These are phyloP conservation scores for Liquidambar formosana DNA, from an alignment of 164 flowering plant species.

Conservation along the genomic window DNA sequence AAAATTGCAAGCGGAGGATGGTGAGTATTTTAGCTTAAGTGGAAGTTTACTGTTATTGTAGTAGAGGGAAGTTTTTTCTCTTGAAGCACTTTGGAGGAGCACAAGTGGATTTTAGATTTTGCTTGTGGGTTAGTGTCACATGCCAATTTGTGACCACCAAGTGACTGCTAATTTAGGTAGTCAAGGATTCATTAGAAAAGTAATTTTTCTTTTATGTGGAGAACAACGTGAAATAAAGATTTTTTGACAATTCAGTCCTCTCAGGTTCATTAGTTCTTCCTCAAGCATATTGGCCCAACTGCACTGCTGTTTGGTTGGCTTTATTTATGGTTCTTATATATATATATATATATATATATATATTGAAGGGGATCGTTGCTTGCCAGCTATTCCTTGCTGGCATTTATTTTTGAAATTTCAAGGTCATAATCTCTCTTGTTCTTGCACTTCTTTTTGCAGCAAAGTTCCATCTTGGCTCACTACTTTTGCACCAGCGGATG, in stretches of 20 bases:
- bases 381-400: background rate
- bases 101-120: background rate
- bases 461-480: constrained; percentile 75
- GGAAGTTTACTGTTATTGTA: background rate
- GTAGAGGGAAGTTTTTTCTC: background rate
- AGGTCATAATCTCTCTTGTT: background rate
- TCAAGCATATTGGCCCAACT: no score
- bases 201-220: no score
- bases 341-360: no score
- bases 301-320: no score
- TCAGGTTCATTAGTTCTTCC: no score
- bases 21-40: background rate
- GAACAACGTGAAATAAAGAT: no score
- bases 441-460: constrained; percentile 32
- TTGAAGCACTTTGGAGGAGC: background rate
- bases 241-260: no score
- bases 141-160: background rate
- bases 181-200: no score
- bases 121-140: background rate
- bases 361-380: background rate
- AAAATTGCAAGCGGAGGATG: background rate
- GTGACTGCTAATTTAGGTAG: background rate
- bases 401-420: background rate
- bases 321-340: no score
- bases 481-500: constrained; percentile 63